Conservation (phyloP, 225 moss, liverwort and hornwort species). For the Rhytidiadelphus loreus region DNA sequence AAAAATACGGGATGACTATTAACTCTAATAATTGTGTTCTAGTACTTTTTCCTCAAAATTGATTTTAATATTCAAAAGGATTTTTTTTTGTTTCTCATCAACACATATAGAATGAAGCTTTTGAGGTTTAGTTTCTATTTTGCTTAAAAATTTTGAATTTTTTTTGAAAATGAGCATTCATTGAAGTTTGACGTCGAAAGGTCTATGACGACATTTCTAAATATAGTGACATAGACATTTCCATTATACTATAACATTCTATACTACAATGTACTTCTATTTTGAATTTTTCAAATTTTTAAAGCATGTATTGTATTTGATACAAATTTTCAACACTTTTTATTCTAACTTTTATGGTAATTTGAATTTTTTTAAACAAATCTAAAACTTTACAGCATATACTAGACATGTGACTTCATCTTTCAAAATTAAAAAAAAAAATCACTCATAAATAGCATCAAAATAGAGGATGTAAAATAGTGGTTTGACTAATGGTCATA, state of each 20-base stretch:
- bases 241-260: no score
- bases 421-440: neutral
- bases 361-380: neutral
- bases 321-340: neutral
- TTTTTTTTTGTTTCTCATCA: neutral
- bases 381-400: fast-evolving
- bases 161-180: neutral
- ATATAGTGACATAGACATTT: fast-evolving
- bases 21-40: neutral
- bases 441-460: neutral
- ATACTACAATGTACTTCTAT: neutral
- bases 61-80: neutral
- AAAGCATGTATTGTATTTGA: neutral
- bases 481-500: neutral
- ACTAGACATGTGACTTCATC: neutral
- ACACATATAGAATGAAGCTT: neutral
- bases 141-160: neutral
- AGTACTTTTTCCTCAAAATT: neutral
- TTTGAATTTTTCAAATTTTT: neutral
- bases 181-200: neutral
- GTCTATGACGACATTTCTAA: neutral
- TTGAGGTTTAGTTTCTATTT: neutral
- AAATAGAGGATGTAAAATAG: neutral
- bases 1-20: neutral
- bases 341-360: neutral